Percentiles rank a stretch among this genome's conserved stretches.
Evolutionary conservation across 1,139 yeast species (phyloP).

Genomic region (Lodderomyces beijingensis): DNA sequence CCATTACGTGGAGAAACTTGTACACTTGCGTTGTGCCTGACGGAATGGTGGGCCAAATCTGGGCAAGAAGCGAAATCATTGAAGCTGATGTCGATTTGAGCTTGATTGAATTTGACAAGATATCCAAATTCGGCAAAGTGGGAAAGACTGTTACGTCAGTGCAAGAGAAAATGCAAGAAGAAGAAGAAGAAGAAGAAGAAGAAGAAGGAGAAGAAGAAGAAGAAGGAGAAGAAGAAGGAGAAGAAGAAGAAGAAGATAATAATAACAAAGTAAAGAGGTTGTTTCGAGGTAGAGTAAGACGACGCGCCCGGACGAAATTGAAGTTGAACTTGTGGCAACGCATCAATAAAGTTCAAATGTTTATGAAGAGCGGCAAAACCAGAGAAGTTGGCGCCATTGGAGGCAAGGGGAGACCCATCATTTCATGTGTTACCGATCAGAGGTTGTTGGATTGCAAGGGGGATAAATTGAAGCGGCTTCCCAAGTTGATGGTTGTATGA

Average conservation of each 20-base stretch:
- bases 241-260: conserved; percentile 1
- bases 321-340: conserved; percentile 7
- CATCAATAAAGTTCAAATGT: conserved; percentile 7
- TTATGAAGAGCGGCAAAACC: conserved; percentile 5
- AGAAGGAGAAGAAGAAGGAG: neutral
- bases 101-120: conserved; percentile 3
- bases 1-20: conserved; percentile 7
- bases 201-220: too few relatives aligned
- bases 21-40: conserved; percentile 12
- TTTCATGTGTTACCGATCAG: conserved; percentile 12
- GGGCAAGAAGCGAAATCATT: conserved; percentile 7
- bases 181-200: too few relatives aligned
- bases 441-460: conserved; percentile 12
- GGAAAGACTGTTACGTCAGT: too few relatives aligned
- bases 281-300: neutral
- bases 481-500: too few relatives aligned
- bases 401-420: conserved; percentile 8
- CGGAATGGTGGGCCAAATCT: conserved; percentile 12
- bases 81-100: conserved; percentile 4
- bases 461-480: conserved; percentile 1
- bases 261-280: conserved; percentile 1
- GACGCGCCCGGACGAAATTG: conserved; percentile 1
- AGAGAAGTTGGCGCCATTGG: neutral
- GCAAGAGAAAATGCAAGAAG: too few relatives aligned
- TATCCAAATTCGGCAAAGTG: conserved; percentile 1